Percentiles rank a stretch among this genome's conserved stretches.
Conservation (phyloP, 331 rosid species). For the Acacia pycnantha region DNA sequence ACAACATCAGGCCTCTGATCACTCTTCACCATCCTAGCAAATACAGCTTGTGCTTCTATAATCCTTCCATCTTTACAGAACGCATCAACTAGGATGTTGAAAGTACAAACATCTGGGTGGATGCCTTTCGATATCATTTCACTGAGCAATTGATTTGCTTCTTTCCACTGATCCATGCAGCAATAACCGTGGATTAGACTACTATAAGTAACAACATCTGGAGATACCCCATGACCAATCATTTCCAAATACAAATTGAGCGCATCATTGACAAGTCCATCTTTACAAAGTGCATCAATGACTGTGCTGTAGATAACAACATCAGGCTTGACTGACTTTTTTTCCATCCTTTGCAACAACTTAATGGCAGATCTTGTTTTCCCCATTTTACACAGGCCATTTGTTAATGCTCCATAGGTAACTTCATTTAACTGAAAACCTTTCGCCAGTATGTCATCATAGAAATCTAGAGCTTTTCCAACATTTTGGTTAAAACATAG, state of each 20-base stretch:
- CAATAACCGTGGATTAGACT: neutral
- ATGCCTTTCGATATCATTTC: too few relatives aligned
- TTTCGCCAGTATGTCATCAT: neutral
- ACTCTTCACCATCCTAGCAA: too few relatives aligned
- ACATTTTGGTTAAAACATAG: neutral
- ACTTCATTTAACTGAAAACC: neutral
- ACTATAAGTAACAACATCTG: neutral
- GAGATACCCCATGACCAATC: neutral
- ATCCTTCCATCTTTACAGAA: too few relatives aligned
- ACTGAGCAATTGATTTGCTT: neutral
- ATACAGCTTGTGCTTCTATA: too few relatives aligned
- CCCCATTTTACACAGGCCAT: neutral
- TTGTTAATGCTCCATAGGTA: neutral
- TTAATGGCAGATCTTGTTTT: neutral
- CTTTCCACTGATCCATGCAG: neutral
- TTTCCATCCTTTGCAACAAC: neutral
- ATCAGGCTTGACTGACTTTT: neutral
- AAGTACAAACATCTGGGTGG: too few relatives aligned
- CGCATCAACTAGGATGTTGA: too few relatives aligned
- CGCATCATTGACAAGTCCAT: neutral
- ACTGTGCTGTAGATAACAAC: neutral
- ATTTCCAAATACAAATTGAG: too few relatives aligned
- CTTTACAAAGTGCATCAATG: slow-evolving; percentile 4
- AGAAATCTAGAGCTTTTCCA: neutral
- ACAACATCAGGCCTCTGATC: too few relatives aligned